Evolutionary conservation across 2,329 filamentous ascomycete genomes (phyloP).

Genomic region (Thermoascus crustaceus): DNA sequence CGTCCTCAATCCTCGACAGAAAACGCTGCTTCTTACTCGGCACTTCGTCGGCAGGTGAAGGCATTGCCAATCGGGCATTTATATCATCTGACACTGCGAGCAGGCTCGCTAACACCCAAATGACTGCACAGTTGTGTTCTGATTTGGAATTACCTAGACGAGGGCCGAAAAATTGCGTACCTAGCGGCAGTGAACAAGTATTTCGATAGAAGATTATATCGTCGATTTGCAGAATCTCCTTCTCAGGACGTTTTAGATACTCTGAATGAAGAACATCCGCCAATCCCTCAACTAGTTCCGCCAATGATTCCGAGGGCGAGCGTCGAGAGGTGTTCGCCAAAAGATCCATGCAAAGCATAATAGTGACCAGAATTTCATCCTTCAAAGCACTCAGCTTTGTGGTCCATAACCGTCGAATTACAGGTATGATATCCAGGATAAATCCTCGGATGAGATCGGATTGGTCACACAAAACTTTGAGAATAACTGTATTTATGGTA

Average conservation of each 20-base stretch:
- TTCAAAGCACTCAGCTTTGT: slow-evolving; percentile 59
- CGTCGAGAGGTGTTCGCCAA: slow-evolving; percentile 38
- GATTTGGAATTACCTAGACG: slow-evolving; percentile 26
- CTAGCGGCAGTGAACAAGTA: slow-evolving; percentile 25
- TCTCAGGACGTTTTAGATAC: slow-evolving; percentile 63
- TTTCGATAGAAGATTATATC: slow-evolving; percentile 55
- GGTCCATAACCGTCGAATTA: slow-evolving; percentile 71
- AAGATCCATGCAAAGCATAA: slow-evolving; percentile 59
- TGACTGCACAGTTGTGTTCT: slow-evolving; percentile 32
- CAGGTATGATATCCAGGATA: slow-evolving; percentile 55
- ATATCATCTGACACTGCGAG: slow-evolving; percentile 30
- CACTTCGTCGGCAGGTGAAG: slow-evolving; percentile 9
- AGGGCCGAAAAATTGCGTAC: slow-evolving; percentile 28
- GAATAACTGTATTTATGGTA: slow-evolving; percentile 63
- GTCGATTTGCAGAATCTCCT: slow-evolving; percentile 67
- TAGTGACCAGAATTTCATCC: slow-evolving; percentile 67
- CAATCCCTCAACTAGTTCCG: slow-evolving; percentile 52
- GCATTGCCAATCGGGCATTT: slow-evolving; percentile 6
- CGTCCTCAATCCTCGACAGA: slow-evolving; percentile 27
- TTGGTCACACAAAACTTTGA: slow-evolving; percentile 60
- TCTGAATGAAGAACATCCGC: slow-evolving; percentile 66
- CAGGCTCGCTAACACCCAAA: slow-evolving; percentile 33
- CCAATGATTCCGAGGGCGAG: slow-evolving; percentile 31
- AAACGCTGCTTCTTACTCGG: slow-evolving; percentile 30
- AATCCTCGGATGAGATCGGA: slow-evolving; percentile 53